Conservation (phyloP, 2,329 filamentous ascomycete species). For the Clarireedia hainanense region DNA sequence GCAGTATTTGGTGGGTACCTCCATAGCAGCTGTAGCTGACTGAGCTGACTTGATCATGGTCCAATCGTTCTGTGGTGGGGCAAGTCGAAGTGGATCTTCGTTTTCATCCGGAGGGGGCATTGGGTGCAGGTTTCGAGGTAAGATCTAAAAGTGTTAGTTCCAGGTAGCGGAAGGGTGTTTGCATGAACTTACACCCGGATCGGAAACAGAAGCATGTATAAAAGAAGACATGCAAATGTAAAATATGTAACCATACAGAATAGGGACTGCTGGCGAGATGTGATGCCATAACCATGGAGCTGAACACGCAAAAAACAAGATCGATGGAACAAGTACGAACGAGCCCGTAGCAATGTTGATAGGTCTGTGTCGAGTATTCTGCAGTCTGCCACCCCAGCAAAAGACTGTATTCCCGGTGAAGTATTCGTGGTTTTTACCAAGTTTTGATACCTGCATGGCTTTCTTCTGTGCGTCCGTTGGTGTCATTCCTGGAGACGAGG, state of each 20-base stretch:
- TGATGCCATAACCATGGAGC: conserved; percentile 79
- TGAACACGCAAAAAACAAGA: conserved; percentile 79
- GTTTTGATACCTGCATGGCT: conserved; percentile 27
- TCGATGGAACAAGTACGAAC: conserved; percentile 68
- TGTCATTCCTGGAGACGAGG: conserved; percentile 62
- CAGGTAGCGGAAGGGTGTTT: neutral
- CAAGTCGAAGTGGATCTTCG: conserved; percentile 73
- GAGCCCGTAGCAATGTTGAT: conserved; percentile 83
- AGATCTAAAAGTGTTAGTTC: conserved; percentile 53
- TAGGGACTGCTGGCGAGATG: conserved; percentile 78
- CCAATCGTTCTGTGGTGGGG: conserved; percentile 88
- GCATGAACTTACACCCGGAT: conserved; percentile 70
- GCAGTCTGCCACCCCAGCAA: conserved; percentile 73
- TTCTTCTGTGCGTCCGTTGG: conserved; percentile 35
- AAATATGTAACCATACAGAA: conserved; percentile 86
- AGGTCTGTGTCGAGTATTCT: conserved; percentile 80
- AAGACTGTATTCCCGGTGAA: conserved; percentile 93
- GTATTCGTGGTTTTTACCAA: conserved; percentile 79
- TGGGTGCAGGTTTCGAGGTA: conserved; percentile 84
- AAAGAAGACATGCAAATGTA: conserved; percentile 91
- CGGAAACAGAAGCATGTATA: conserved; percentile 81
- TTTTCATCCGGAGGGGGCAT: conserved; percentile 70
- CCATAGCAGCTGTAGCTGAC: conserved; percentile 75
- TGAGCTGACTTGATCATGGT: conserved; percentile 78
- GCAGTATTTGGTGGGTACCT: conserved; percentile 97